A percentile compares a stretch with the other conserved stretches of the same genome.
Evolutionary conservation across 192 early-diverging fungal species (phyloP).

Genomic region (Linnemannia elongata): DNA sequence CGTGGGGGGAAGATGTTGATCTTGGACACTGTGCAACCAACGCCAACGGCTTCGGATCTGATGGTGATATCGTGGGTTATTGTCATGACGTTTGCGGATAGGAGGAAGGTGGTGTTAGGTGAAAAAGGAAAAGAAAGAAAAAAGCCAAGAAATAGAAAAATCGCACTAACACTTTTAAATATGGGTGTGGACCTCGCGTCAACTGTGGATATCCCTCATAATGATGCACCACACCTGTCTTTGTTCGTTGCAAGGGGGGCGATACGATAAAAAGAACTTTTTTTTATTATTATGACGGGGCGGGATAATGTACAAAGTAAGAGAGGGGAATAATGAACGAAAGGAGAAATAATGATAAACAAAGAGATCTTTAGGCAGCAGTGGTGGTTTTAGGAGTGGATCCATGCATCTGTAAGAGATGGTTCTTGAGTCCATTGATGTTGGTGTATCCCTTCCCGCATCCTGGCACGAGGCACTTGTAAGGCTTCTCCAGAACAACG

Average conservation of each 20-base stretch:
- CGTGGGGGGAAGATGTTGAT: neutral
- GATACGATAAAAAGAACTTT: neutral
- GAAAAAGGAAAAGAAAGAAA: neutral
- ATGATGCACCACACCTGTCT: neutral
- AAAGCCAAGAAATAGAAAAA: neutral
- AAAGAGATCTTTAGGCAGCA: neutral
- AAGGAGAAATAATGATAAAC: neutral
- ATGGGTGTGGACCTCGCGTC: neutral
- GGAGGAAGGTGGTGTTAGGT: neutral
- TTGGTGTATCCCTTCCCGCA: conserved; percentile 84
- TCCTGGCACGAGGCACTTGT: conserved; percentile 73
- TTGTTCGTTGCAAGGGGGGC: neutral
- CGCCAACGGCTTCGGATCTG: neutral
- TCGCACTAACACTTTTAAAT: neutral
- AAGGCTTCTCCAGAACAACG: conserved; percentile 69
- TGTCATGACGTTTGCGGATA: neutral
- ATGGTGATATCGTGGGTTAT: neutral
- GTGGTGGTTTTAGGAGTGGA: conserved; percentile 41
- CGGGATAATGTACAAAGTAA: too few relatives aligned
- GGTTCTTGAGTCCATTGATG: conserved; percentile 85
- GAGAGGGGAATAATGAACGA: too few relatives aligned
- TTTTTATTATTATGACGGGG: too few relatives aligned
- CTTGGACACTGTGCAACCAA: neutral
- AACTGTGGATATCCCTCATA: neutral
- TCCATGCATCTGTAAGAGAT: conserved; percentile 80